Evolutionary conservation across 805 yeast genomes (phyloP).

Genomic region (Ogataea paraovalis): DNA sequence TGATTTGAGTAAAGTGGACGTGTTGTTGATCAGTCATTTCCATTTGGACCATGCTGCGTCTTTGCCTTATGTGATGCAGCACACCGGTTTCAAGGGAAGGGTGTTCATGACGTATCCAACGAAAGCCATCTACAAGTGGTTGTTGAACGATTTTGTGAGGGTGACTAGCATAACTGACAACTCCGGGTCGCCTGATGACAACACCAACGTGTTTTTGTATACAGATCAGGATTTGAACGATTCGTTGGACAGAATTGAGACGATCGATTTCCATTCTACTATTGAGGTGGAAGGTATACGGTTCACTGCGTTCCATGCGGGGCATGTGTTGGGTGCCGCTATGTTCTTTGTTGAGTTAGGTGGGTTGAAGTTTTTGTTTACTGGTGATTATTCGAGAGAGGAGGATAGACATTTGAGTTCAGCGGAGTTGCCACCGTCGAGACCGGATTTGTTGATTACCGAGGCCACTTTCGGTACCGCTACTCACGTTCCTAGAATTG

Average conservation of each 20-base stretch:
- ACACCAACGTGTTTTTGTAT: slow-evolving; percentile 48
- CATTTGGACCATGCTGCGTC: slow-evolving; percentile 98
- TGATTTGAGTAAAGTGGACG: slow-evolving; percentile 82
- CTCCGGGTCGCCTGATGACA: slow-evolving; percentile 40
- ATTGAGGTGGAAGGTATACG: slow-evolving; percentile 90
- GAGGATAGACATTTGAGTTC: slow-evolving; percentile 91
- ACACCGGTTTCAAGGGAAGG: slow-evolving; percentile 88
- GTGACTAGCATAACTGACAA: slow-evolving; percentile 64
- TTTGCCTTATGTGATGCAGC: slow-evolving; percentile 96
- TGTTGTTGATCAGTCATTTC: slow-evolving; percentile 86
- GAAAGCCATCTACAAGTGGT: slow-evolving; percentile 95
- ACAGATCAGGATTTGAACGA: slow-evolving; percentile 86
- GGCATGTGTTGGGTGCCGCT: slow-evolving; percentile 99
- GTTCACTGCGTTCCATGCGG: slow-evolving; percentile 98
- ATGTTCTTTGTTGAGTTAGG: slow-evolving; percentile 96
- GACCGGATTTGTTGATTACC: slow-evolving; percentile 87
- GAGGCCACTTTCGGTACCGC: slow-evolving; percentile 99
- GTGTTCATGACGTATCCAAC: slow-evolving; percentile 99
- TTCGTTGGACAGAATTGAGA: slow-evolving; percentile 86
- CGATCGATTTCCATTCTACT: slow-evolving; percentile 94
- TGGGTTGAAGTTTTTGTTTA: slow-evolving; percentile 80
- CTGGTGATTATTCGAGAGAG: slow-evolving; percentile 97
- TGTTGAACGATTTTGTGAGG: slow-evolving; percentile 87
- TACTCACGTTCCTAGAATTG: slow-evolving; percentile 85
- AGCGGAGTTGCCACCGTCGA: slow-evolving; percentile 86